Evolutionary conservation across 306 rosid species (phyloP), one percentile per base, ranked within the genome.

Genomic region (Quillaja saponaria): DNA sequence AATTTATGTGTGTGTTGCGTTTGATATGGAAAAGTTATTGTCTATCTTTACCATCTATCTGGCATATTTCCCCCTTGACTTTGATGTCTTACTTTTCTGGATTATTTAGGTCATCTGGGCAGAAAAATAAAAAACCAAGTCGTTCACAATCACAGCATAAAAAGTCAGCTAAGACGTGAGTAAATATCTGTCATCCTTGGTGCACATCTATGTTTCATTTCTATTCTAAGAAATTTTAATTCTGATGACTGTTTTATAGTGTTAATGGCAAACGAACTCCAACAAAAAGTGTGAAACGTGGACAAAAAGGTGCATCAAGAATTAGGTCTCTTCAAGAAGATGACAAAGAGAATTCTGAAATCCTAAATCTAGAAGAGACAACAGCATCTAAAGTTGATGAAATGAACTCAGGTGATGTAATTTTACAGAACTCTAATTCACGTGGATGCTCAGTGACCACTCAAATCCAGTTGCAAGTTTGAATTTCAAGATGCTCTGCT

Each of bases 191-290:
- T 42, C 50, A 58, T 66, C 28, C 21, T 51, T 55, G 40, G 58
- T 55, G 28, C 70, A 38, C 63, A 54, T 78, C 21, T 55, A 10
- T 13, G 18, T 57, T 38, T 34, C 35, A 12, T 51, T 71, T 61
- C 13, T 25, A 68, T 28, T 33, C 41, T 40, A 47, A 63, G 8
- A 53, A 34, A 62, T 47, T 69, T 58, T 63, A 53, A 56, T 67
- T 76, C 49, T 13, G 34, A 46, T 67, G 39, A 37, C 40, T 71
- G 13, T 65, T 70, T 73, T 70, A 4, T 60, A 94, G 97, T 71
- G 80, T 57, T 37, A 89, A 76, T 63, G 77, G 89, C 44, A 87
- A 80, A 58, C 74, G 77, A 69, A 81, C 89, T 28, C 86, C 91
- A 0, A 83, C 74, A 52, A 86, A 79, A 71, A 73, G 58, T 59